These are phyloP conservation scores for Fusarium tanahbumbuense DNA, from an alignment of 2,329 filamentous ascomycete species.

Conservation along the genomic window DNA sequence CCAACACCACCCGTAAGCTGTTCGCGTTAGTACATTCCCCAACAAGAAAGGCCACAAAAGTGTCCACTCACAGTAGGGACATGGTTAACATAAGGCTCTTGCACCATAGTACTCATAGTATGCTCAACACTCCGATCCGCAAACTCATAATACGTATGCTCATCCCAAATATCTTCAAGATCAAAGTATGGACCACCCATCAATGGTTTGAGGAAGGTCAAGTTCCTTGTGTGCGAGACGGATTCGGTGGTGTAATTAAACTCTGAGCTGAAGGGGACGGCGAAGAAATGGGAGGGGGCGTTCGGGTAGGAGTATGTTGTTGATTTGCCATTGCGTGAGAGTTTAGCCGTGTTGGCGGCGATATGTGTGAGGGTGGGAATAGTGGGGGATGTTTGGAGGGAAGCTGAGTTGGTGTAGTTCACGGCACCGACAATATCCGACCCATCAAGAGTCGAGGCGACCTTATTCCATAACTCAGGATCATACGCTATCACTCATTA, in stretches of 20 bases:
- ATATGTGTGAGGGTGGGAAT: constrained; percentile 37
- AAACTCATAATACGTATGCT: constrained; percentile 80
- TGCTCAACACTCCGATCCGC: constrained; percentile 73
- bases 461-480: constrained; percentile 39
- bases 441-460: not conserved
- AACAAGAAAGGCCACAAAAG: no score
- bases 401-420: constrained; percentile 32
- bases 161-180: constrained; percentile 82
- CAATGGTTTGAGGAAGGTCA: constrained; percentile 72
- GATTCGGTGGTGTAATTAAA: constrained; percentile 66
- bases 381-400: not conserved
- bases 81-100: constrained; percentile 83
- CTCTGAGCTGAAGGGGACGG: constrained; percentile 59
- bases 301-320: constrained; percentile 56
- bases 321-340: not conserved
- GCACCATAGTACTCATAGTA: constrained; percentile 86
- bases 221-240: constrained; percentile 73
- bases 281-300: constrained; percentile 54
- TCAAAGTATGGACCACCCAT: constrained; percentile 76
- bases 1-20: constrained; percentile 76
- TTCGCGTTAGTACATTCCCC: no score
- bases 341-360: constrained; percentile 12
- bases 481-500: constrained; percentile 17
- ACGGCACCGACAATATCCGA: constrained; percentile 14
- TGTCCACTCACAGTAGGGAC: constrained; percentile 69